phyloP scores from a whole-genome alignment of 495 filamentous ascomycete genomes.

The Aspergillus campestris region DNA sequence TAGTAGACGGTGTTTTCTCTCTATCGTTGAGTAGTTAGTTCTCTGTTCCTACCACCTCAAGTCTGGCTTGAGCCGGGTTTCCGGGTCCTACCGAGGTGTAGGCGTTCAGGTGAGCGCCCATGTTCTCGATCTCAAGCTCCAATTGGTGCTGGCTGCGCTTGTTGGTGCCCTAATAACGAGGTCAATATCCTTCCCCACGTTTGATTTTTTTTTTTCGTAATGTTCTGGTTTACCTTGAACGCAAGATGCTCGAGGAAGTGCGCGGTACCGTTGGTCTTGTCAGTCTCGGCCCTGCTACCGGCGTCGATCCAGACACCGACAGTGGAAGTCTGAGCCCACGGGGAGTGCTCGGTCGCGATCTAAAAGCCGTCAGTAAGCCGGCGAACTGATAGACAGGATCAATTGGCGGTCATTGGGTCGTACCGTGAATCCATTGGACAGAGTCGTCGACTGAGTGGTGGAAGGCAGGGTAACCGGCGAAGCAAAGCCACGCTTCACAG shows the following conservation, averaged over 20 bases:
- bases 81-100: slow-evolving; percentile 86
- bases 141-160: slow-evolving; percentile 91
- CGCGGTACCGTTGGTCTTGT: slow-evolving; percentile 96
- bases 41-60: background rate
- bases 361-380: slow-evolving; percentile 41
- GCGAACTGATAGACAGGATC: slow-evolving; percentile 16
- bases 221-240: slow-evolving; percentile 95
- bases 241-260: slow-evolving; percentile 99
- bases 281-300: slow-evolving; percentile 94
- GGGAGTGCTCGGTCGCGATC: slow-evolving; percentile 97
- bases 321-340: slow-evolving; percentile 96
- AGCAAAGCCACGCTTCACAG: slow-evolving; percentile 74
- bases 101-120: slow-evolving; percentile 98
- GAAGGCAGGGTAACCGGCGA: slow-evolving; percentile 65
- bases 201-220: background rate
- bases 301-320: slow-evolving; percentile 99
- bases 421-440: slow-evolving; percentile 97
- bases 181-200: slow-evolving; percentile 13
- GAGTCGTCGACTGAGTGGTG: slow-evolving; percentile 88
- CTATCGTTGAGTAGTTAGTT: slow-evolving; percentile 42
- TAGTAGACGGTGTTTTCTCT: slow-evolving; percentile 99
- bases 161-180: slow-evolving; percentile 63
- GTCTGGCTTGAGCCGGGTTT: slow-evolving; percentile 7
- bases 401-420: slow-evolving; percentile 18
- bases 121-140: slow-evolving; percentile 99